Conservation (phyloP, 2,329 filamentous ascomycete genomes). For the Ceratocystis huliohia region DNA sequence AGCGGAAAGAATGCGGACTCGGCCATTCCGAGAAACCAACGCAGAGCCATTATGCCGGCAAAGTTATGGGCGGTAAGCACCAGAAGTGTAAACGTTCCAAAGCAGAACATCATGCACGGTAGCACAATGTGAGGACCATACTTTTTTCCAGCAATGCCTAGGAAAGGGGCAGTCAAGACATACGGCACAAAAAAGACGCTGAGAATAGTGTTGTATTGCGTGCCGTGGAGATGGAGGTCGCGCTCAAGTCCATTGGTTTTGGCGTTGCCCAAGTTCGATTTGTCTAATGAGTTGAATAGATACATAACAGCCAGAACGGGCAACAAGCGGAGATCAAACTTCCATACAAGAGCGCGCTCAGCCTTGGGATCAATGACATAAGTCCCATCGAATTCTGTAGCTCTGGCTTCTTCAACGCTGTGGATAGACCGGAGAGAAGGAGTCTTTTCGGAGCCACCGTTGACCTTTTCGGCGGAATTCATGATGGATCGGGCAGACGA, state of each 20-base stretch:
- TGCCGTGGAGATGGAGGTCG: constrained; percentile 39
- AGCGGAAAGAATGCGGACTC: constrained; percentile 45
- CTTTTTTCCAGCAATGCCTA: constrained; percentile 54
- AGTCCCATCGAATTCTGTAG: neutral
- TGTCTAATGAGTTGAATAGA: constrained; percentile 38
- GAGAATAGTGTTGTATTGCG: constrained; percentile 59
- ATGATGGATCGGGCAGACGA: neutral
- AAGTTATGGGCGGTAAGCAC: constrained; percentile 40
- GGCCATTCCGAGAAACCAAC: constrained; percentile 40
- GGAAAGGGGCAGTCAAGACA: constrained; percentile 51
- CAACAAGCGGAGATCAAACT: constrained; percentile 42
- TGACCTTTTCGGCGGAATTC: neutral
- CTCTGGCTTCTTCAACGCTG: neutral
- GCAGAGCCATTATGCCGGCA: constrained; percentile 37
- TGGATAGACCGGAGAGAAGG: constrained; percentile 24
- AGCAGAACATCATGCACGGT: constrained; percentile 59
- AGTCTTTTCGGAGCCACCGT: neutral
- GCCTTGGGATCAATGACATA: constrained; percentile 31
- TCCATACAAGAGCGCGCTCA: constrained; percentile 40
- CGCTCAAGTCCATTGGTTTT: constrained; percentile 39
- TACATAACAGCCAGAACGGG: constrained; percentile 45
- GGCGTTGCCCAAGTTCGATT: constrained; percentile 38
- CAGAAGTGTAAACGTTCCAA: constrained; percentile 54
- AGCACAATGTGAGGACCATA: constrained; percentile 54
- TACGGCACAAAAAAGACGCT: constrained; percentile 66